Evolutionary conservation across 257 asterid genomes (phyloP).

Genomic region (Solanum chaucha): DNA sequence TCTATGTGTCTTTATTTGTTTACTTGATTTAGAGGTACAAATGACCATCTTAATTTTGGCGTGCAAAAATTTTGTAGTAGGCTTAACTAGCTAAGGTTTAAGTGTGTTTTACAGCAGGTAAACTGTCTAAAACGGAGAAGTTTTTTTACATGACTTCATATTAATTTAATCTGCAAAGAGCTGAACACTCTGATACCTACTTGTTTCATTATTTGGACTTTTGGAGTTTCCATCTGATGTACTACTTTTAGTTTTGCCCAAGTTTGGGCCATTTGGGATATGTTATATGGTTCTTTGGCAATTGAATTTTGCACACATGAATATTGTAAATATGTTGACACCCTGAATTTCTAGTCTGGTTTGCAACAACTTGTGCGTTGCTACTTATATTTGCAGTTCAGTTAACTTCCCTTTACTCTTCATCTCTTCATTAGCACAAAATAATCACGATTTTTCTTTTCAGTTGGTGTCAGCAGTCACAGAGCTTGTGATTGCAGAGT

Average conservation of each 20-base stretch:
- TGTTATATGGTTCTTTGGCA: neutral
- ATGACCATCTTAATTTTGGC: neutral
- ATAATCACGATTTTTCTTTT: conserved; percentile 1
- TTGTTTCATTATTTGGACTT: neutral
- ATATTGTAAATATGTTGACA: neutral
- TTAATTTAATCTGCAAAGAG: neutral
- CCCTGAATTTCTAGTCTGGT: neutral
- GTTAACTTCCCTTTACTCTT: neutral
- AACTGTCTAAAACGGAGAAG: neutral
- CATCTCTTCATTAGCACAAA: neutral
- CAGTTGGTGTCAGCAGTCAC: conserved; percentile 97
- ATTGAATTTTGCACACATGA: neutral
- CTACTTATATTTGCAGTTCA: neutral
- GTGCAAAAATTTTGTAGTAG: neutral
- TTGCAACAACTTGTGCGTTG: neutral
- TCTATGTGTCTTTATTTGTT: neutral
- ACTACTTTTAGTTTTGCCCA: neutral
- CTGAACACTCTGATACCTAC: neutral
- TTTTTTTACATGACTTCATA: neutral
- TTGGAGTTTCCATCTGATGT: neutral
- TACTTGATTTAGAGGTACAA: neutral
- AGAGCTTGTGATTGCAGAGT: conserved; percentile 77
- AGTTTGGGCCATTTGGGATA: neutral
- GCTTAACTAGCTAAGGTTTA: neutral
- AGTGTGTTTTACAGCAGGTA: neutral